Base-by-base conservation (phyloP, 2,329 filamentous ascomycete genomes). In the Sordariomycetes sp. region DNA sequence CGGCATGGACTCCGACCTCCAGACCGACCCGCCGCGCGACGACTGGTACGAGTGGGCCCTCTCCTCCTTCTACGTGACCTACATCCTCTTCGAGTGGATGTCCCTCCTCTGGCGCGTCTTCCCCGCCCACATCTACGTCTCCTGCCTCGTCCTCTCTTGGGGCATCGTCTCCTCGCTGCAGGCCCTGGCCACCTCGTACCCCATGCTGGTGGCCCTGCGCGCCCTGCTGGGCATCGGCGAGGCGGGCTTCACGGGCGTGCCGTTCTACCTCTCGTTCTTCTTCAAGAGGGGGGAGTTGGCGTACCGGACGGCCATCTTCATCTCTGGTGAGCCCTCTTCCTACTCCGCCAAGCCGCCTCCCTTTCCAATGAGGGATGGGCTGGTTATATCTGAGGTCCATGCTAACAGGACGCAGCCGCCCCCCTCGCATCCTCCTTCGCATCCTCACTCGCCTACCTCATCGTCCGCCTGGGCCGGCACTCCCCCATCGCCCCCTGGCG, bases 291-390 rank as follows among this genome's bases (percentile, higher is more conserved):
- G 81, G 52, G 93, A 97, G 70, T 75, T 97, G 37, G 93, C 92
- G 0, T 87, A 94, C 61, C 79, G 92, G 43, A 94, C 89, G 0
- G 92, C 90, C 24, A 79, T 96, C 1, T 95, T 96, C 71, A 86
- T 97, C 58, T 91, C 89, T 1, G 89, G 76, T 79, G 66, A 12
- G 37, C 61, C 7, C 58, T 60, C 53, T 59, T 58, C 22, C 59
- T 59, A n/a, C 22, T 12, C 22, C 25, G 35, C 6, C 6, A 34
- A 32, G 12, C 20, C 6, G 22, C 18, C 37, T 12, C 18, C 37
- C 54, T 11, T 48, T 55, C 53, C 53, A 7, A 18, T n/a, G 5
- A n/a, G 18, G 18, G 18, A 16, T 3, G 4, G 12, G 3, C 37
- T 16, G 8, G 40, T 24, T 12, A 24, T 12, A 24, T 11, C 10